A percentile compares a stretch with the other conserved stretches of the same genome.
phyloP scores from a whole-genome alignment of 2,329 filamentous ascomycete genomes.

The Thermoascus crustaceus region DNA sequence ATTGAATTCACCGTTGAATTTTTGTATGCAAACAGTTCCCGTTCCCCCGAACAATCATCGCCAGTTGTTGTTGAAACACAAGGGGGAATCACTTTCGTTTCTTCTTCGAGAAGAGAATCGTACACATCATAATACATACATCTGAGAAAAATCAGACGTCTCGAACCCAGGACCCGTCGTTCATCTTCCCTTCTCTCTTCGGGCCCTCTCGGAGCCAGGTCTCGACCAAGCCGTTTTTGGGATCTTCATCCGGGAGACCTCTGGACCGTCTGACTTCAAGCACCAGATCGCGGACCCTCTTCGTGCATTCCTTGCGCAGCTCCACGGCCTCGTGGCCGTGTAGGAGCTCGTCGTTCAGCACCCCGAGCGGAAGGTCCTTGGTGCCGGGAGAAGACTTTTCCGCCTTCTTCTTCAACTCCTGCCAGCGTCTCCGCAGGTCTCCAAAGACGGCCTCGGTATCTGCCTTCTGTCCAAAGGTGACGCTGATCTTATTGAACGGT shows the following conservation, averaged over 20 bases:
- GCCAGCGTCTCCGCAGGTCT: constrained; percentile 68
- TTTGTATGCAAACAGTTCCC: too few relatives aligned
- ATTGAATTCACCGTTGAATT: too few relatives aligned
- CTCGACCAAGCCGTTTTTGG: constrained; percentile 65
- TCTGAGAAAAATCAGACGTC: constrained; percentile 43
- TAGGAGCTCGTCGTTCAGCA: constrained; percentile 57
- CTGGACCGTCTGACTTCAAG: constrained; percentile 63
- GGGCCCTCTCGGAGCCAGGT: constrained; percentile 62
- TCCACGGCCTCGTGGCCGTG: constrained; percentile 66
- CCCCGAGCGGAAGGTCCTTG: constrained; percentile 39
- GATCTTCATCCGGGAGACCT: constrained; percentile 73
- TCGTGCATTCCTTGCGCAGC: constrained; percentile 71
- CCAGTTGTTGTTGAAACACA: too few relatives aligned
- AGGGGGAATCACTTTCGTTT: too few relatives aligned
- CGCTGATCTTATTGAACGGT: constrained; percentile 57
- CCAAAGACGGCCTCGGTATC: constrained; percentile 69
- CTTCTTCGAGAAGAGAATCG: too few relatives aligned
- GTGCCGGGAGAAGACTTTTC: constrained; percentile 38
- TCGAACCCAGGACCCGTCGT: constrained; percentile 53
- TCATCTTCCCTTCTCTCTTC: constrained; percentile 48
- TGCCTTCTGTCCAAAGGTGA: constrained; percentile 72
- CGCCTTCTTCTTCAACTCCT: constrained; percentile 50
- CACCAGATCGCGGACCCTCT: constrained; percentile 69
- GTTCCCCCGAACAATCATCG: too few relatives aligned
- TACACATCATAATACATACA: constrained; percentile 6